Conservation (phyloP, 202 grass and related monocot genomes). For the Cymbopogon flexuosus region DNA sequence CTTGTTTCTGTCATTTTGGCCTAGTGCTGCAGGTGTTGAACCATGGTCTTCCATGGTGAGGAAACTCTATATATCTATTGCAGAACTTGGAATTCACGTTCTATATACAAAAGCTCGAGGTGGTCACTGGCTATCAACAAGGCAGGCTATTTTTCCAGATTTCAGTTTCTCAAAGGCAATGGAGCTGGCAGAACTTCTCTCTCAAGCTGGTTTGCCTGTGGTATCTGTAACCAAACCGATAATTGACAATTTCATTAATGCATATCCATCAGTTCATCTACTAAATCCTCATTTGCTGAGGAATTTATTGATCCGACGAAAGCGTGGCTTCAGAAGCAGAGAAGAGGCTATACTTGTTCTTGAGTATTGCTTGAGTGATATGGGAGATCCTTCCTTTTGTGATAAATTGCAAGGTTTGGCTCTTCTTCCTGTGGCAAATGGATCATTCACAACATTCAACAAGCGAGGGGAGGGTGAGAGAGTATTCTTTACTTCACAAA, state of each 20-base stretch:
- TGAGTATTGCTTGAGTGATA: constrained; percentile 92
- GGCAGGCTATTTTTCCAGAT: constrained; percentile 94
- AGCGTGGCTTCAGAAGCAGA: constrained; percentile 68
- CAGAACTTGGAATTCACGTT: constrained; percentile 77
- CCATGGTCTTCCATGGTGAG: constrained; percentile 91
- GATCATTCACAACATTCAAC: constrained; percentile 71
- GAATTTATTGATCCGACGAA: constrained; percentile 78
- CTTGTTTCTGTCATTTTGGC: constrained; percentile 87
- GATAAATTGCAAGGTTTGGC: constrained; percentile 79
- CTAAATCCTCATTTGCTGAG: constrained; percentile 81
- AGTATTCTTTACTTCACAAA: constrained; percentile 66
- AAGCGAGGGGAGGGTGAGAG: constrained; percentile 72
- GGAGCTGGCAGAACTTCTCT: constrained; percentile 72
- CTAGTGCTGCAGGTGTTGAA: constrained; percentile 60
- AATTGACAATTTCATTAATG: constrained; percentile 70
- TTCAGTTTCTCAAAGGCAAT: constrained; percentile 68
- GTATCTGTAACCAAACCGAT: constrained; percentile 74
- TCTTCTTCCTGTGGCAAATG: constrained; percentile 90
- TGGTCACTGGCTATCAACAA: constrained; percentile 89
- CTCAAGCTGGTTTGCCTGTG: constrained; percentile 77
- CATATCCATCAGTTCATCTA: constrained; percentile 73
- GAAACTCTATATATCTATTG: constrained; percentile 73
- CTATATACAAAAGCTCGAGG: constrained; percentile 88
- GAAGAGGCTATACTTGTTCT: constrained; percentile 73
- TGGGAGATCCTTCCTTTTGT: constrained; percentile 46